Base-by-base conservation (phyloP, 2,329 filamentous ascomycete genomes). In the Hypoxylon sp. region DNA sequence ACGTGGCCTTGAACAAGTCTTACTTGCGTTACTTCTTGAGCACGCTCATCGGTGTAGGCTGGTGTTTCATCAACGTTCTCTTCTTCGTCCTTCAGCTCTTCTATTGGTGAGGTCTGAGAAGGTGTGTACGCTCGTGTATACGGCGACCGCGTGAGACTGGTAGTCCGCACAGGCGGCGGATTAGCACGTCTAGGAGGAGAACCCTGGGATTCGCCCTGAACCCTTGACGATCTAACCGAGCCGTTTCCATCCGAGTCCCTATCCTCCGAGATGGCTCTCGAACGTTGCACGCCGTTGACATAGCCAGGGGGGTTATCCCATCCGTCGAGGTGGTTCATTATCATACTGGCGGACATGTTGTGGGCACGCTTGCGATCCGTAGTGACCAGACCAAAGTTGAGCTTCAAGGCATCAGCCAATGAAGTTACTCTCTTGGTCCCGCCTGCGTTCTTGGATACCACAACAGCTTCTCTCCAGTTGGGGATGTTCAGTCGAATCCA, bases 371-470 rank as follows among this genome's bases (percentile, higher is more conserved):
- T 86, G 63, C 84, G 81, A 63, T 95, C 91, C 5, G 91, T 95
- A 2, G 90, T 95, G 46, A 99, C 91, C 68, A 99, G 91, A 61
- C 94, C 94, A 63, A 99, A 99, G 77, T 95, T 97, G 63, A 99
- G 83, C 79, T 97, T 97, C 63, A 99, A 75, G 2, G 91, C 91
- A 75, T 99, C 94, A 55, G 94, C 94, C 45, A 99, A 78, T 19
- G 93, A 97, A 9, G 94, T 99, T 27, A 97, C 94, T 60, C 94
- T 84, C 77, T 99, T 99, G 37, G 94, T 97, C 51, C 94, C 94
- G 47, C 94, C 94, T 1, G 94, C 90, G 68, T 99, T 99, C 78
- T 99, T 99, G 68, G 93, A 97, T 15, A 99, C 94, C 11, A 97
- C 92, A 5, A 99, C 94, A 7, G 91, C 91, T 62, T 97, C 88